These are phyloP conservation scores for Actinomortierella ambigua DNA, from an alignment of 371 early-diverging fungal species.

Conservation along the genomic window DNA sequence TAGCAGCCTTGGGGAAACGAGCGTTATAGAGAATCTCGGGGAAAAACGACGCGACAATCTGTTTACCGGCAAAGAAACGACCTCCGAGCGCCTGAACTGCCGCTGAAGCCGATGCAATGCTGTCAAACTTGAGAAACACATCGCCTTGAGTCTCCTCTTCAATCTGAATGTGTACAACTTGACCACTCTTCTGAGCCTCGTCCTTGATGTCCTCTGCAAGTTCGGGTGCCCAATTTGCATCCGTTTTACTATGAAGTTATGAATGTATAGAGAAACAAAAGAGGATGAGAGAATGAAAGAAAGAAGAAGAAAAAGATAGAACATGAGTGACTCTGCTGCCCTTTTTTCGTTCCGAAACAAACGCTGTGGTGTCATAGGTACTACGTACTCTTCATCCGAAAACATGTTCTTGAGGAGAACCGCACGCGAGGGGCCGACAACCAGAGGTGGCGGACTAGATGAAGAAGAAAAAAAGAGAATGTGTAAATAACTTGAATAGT, in stretches of 20 bases:
- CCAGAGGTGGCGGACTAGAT: conserved; percentile 24
- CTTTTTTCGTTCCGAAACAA: neutral
- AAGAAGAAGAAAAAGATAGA: neutral
- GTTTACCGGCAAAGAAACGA: conserved; percentile 82
- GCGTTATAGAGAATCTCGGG: conserved; percentile 75
- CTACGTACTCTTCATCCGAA: conserved; percentile 82
- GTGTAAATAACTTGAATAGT: neutral
- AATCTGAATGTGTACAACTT: conserved; percentile 76
- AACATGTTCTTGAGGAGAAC: conserved; percentile 90
- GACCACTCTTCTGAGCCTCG: conserved; percentile 86
- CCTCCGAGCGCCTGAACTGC: conserved; percentile 74
- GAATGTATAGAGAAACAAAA: neutral
- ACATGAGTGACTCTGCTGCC: neutral
- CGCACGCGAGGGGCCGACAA: conserved; percentile 49
- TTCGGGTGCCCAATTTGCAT: conserved; percentile 86
- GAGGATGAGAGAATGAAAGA: neutral
- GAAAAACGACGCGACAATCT: conserved; percentile 76
- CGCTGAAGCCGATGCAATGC: conserved; percentile 61
- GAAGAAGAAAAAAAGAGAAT: conserved; percentile 12
- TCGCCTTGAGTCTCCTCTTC: conserved; percentile 77
- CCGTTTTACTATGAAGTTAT: conserved; percentile 70
- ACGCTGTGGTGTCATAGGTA: neutral
- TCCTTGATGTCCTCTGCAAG: conserved; percentile 84
- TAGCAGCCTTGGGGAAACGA: conserved; percentile 60
- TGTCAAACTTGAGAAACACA: conserved; percentile 85